Evolutionary conservation across 176 grass and related monocot species (phyloP).

Genomic region (Triticum turgidum): DNA sequence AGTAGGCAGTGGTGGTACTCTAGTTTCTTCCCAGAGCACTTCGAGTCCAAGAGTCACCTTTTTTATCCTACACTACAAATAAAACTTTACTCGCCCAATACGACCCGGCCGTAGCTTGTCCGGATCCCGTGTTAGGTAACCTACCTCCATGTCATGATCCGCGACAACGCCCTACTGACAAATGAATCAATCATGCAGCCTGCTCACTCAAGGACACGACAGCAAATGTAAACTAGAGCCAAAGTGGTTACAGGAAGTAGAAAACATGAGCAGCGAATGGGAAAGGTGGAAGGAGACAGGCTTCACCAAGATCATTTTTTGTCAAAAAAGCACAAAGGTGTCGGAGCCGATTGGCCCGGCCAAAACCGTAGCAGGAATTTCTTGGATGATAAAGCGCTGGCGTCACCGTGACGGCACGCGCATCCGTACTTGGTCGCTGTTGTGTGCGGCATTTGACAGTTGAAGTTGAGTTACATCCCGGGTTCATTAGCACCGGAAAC

Average conservation of each 20-base stretch:
- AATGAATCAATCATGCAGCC: slow-evolving; percentile 18
- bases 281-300: neutral
- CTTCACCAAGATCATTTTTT: neutral
- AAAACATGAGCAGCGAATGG: slow-evolving; percentile 22
- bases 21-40: neutral
- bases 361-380: neutral
- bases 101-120: neutral
- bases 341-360: neutral
- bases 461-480: slow-evolving; percentile 7
- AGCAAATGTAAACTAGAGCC: neutral
- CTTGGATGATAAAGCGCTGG: neutral
- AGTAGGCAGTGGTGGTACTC: neutral
- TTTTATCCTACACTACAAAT: neutral
- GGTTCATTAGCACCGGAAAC: slow-evolving; percentile 17
- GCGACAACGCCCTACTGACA: neutral
- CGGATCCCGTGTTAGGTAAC: slow-evolving; percentile 29
- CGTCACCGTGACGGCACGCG: slow-evolving; percentile 25
- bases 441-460: neutral
- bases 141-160: slow-evolving; percentile 31
- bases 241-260: neutral
- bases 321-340: slow-evolving; percentile 37
- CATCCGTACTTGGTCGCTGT: neutral
- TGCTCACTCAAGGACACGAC: neutral
- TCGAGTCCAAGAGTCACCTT: neutral
- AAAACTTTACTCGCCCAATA: neutral